Conservation (phyloP, 1,284 basidiomycete genomes). For the Paramarasmius palmivorus region DNA sequence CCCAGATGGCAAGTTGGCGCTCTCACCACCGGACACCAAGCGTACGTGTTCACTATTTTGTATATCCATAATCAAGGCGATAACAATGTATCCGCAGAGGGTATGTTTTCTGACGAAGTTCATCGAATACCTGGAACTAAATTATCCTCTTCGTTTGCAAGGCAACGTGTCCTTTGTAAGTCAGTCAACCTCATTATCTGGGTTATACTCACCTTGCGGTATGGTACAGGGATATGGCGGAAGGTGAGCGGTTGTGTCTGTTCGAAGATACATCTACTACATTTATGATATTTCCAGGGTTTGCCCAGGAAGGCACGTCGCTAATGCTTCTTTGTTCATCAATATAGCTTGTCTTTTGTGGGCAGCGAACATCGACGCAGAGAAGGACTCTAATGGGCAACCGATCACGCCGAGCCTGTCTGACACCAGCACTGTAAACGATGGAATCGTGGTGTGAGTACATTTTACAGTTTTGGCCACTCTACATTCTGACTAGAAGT, state of each 20-base stretch:
- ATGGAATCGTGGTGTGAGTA: constrained; percentile 5
- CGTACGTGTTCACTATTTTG: background rate
- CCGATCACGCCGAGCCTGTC: background rate
- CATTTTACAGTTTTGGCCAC: no score
- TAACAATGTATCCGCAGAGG: background rate
- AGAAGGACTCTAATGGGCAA: background rate
- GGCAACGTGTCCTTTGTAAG: constrained; percentile 2
- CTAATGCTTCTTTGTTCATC: constrained; percentile 6
- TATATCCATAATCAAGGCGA: background rate
- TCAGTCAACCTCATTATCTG: no score
- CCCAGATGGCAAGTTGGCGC: constrained; percentile 1
- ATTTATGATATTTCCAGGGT: background rate
- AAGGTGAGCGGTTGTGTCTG: background rate
- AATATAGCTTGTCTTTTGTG: constrained; percentile 5
- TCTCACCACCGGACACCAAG: constrained; percentile 4
- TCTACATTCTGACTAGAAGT: background rate
- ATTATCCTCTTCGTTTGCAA: background rate
- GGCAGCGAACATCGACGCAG: background rate
- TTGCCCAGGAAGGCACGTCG: constrained; percentile 7
- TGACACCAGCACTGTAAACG: background rate
- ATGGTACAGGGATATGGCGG: constrained; percentile 2
- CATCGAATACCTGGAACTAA: background rate
- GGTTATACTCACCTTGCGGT: no score
- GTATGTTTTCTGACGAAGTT: background rate
- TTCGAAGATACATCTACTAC: background rate